Evolutionary conservation across 345 rosid species (phyloP), one percentile per base, ranked within the genome.

Genomic region (Angophora floribunda): DNA sequence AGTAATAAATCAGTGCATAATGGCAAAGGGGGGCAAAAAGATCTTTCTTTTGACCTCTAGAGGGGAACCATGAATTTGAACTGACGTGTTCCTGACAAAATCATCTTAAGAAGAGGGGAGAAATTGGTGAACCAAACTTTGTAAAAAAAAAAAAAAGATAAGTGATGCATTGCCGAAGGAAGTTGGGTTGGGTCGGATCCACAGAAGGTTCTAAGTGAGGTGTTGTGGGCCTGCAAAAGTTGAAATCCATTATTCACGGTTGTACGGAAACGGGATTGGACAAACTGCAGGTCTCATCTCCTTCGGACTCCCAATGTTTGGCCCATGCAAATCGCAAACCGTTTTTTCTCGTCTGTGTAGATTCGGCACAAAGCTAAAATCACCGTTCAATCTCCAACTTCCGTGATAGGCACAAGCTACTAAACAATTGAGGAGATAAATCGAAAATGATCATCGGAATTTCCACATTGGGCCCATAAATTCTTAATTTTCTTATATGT

Each of bases 1-100:
- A 67, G 24, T 4, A 0, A 32, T 67, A 8, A 8, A 16, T 67
- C 7, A 70, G 0, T 2, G 6, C 2, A 0, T 4, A 17, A 5
- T 32, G 13, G 0, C 1, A 36, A 32, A 22, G 17, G 2, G 1
- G 6, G 3, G 7, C 12, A 5, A 32, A 36, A 36, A 70, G 36
- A 70, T 9, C 4, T 15, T 16, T 19, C 5, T 70, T 9, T 17
- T 36, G 45, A 36, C 9, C 36, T 70, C 11, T 70, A 36, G 2
- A 13, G 3, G 4, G 49, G 82, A 22, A 75, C 36, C 7, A 6
- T 75, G 82, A 17, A 70, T 32, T 70, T 17, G 45, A 70, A 70
- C 1, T 9, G 80, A 70, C 45, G 17, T 4, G 47, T 47, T 21
- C 47, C 12, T 36, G 80, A 32, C 21, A 70, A 70, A 70, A 70